Evolutionary conservation across 441 rosid genomes (phyloP).

Genomic region (Adansonia rubrostipa): DNA sequence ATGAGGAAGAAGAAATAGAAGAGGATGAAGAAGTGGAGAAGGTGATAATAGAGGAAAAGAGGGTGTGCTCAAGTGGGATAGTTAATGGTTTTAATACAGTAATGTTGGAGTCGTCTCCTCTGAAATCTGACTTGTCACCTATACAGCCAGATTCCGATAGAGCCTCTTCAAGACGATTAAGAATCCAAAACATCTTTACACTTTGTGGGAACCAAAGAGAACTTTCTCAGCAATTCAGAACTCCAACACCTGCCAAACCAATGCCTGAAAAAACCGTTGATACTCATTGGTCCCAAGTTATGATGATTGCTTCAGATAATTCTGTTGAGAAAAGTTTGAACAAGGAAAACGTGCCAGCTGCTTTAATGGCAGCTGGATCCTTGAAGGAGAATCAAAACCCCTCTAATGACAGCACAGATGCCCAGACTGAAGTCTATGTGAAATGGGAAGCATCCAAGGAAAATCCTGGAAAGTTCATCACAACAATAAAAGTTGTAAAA

Average conservation of each 20-base stretch:
- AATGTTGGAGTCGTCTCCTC: slow-evolving; percentile 33
- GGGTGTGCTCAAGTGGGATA: slow-evolving; percentile 47
- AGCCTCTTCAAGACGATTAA: slow-evolving; percentile 56
- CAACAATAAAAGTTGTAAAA: slow-evolving; percentile 55
- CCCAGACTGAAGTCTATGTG: slow-evolving; percentile 56
- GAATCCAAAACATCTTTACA: slow-evolving; percentile 88
- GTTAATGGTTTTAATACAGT: slow-evolving; percentile 21
- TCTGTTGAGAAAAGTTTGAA: background rate
- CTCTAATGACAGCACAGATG: slow-evolving; percentile 32
- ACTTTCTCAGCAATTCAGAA: slow-evolving; percentile 63
- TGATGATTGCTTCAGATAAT: slow-evolving; percentile 14
- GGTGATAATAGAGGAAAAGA: slow-evolving; percentile 74
- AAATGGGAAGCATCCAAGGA: slow-evolving; percentile 71
- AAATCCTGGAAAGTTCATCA: slow-evolving; percentile 53
- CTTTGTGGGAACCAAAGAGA: slow-evolving; percentile 93
- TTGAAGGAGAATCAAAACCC: slow-evolving; percentile 59
- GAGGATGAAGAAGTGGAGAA: slow-evolving; percentile 78
- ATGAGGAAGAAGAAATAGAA: slow-evolving; percentile 81
- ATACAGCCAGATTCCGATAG: slow-evolving; percentile 33
- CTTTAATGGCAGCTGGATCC: slow-evolving; percentile 30
- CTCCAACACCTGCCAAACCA: slow-evolving; percentile 38
- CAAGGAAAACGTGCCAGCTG: slow-evolving; percentile 34
- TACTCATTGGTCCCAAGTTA: slow-evolving; percentile 25
- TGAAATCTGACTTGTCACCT: slow-evolving; percentile 26
- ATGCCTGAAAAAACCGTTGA: slow-evolving; percentile 44